These are phyloP conservation scores for Globisporangium heterothallicum DNA, from an alignment of 352 stramenopile species.

Conservation along the genomic window DNA sequence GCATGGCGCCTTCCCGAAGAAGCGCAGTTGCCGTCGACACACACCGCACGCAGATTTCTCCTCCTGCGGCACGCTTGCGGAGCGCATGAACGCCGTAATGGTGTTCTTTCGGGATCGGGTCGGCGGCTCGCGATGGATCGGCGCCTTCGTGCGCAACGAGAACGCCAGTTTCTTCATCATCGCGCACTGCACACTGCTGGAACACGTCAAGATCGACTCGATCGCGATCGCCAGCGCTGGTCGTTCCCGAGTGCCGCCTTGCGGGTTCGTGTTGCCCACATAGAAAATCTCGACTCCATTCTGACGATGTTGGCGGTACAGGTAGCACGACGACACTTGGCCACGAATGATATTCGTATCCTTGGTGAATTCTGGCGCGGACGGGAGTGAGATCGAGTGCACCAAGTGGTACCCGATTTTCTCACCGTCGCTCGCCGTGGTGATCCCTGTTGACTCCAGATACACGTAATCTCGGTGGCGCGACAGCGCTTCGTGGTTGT, in stretches of 20 bases:
- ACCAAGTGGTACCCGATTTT: slow-evolving; percentile 52
- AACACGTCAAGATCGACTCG: slow-evolving; percentile 32
- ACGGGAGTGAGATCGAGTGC: slow-evolving; percentile 43
- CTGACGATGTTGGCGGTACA: slow-evolving; percentile 11
- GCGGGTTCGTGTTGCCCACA: slow-evolving; percentile 39
- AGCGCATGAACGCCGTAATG: slow-evolving; percentile 11
- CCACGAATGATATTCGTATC: slow-evolving; percentile 64
- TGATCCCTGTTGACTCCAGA: slow-evolving; percentile 59
- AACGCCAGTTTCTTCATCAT: slow-evolving; percentile 72
- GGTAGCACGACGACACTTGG: slow-evolving; percentile 18
- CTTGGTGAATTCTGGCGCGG: slow-evolving; percentile 38
- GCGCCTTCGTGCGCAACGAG: slow-evolving; percentile 13
- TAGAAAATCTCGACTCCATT: slow-evolving; percentile 40
- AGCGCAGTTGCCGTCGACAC: slow-evolving; percentile 27
- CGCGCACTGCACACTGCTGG: slow-evolving; percentile 42
- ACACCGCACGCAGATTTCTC: slow-evolving; percentile 18
- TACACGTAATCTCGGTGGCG: slow-evolving; percentile 71
- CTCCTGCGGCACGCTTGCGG: neutral
- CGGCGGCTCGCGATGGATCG: slow-evolving; percentile 13
- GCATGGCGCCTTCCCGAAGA: slow-evolving; percentile 25
- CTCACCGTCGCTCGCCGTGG: slow-evolving; percentile 45
- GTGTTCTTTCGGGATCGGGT: slow-evolving; percentile 15
- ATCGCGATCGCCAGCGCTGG: slow-evolving; percentile 36
- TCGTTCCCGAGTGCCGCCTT: slow-evolving; percentile 39
- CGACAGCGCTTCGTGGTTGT: slow-evolving; percentile 51